A percentile compares a stretch with the other conserved stretches of the same genome.
phyloP scores from a whole-genome alignment of 139 green algal species.

The Volvox reticuliferus region DNA sequence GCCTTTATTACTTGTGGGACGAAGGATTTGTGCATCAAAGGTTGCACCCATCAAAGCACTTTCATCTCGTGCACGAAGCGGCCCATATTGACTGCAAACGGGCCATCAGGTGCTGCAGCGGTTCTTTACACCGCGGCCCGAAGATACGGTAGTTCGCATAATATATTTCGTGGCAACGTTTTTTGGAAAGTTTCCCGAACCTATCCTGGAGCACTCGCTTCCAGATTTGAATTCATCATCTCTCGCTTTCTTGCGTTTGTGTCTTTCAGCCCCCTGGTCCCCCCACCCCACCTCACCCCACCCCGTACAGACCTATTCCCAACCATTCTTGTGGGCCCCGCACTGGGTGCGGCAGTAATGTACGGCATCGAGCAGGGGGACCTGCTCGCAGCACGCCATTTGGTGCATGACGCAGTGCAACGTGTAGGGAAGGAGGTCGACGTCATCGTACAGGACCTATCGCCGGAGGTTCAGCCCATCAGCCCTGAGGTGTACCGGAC shows the following conservation, averaged over 20 bases:
- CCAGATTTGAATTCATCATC: no score
- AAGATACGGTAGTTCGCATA: no score
- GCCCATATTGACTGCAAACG: background rate
- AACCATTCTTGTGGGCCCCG: slow-evolving; percentile 51
- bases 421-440: slow-evolving; percentile 17
- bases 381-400: slow-evolving; percentile 42
- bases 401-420: slow-evolving; percentile 27
- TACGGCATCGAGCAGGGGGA: slow-evolving; percentile 61
- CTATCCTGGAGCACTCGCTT: no score
- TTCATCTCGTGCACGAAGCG: no score
- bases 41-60: background rate
- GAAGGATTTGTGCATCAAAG: background rate
- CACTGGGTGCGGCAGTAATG: slow-evolving; percentile 55
- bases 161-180: no score
- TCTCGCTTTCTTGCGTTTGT: no score
- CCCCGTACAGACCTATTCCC: slow-evolving; percentile 52
- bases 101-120: background rate
- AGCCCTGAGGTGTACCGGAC: background rate
- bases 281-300: background rate
- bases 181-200: no score
- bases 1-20: background rate
- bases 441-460: slow-evolving; percentile 23
- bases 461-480: slow-evolving; percentile 6
- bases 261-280: background rate
- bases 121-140: no score